Conservation (phyloP, 345 rosid genomes). For the Raphanus raphanistrum region DNA sequence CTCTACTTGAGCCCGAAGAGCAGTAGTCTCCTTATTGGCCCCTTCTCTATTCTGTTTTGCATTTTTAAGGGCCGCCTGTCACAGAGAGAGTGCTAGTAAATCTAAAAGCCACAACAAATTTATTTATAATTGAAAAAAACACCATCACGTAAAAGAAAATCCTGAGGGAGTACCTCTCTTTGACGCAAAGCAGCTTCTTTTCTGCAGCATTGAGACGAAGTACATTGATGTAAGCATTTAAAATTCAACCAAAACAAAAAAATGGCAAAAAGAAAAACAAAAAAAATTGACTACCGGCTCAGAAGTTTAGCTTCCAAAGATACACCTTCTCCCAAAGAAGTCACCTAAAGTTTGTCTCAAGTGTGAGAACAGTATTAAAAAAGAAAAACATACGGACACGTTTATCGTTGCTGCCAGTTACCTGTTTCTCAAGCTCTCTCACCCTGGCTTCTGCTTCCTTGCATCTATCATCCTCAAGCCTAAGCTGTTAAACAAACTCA, state of each 20-base stretch:
- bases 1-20: conserved; percentile 76
- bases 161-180: conserved; percentile 71
- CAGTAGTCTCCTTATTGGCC: conserved; percentile 59
- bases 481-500: conserved; percentile 57
- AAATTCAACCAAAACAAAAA: background rate
- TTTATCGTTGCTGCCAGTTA: conserved; percentile 15
- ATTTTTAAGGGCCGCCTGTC: conserved; percentile 90
- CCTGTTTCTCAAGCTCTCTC: conserved; percentile 99
- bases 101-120: conserved; percentile 14
- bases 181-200: conserved; percentile 96
- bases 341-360: conserved; percentile 54
- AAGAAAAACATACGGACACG: conserved; percentile 5
- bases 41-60: conserved; percentile 63
- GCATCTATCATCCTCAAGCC: conserved; percentile 81
- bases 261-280: background rate
- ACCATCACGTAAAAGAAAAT: background rate
- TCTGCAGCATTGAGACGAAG: conserved; percentile 48
- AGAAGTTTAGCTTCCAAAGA: conserved; percentile 94
- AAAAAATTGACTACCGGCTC: conserved; percentile 55
- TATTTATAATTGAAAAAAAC: conserved; percentile 9
- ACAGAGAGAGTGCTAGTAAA: conserved; percentile 18
- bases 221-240: conserved; percentile 19
- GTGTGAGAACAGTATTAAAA: conserved; percentile 16
- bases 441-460: conserved; percentile 91
- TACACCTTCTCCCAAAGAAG: conserved; percentile 93